Evolutionary conservation across 2,329 filamentous ascomycete genomes (phyloP).

Genomic region (Dactylellina cionopaga): DNA sequence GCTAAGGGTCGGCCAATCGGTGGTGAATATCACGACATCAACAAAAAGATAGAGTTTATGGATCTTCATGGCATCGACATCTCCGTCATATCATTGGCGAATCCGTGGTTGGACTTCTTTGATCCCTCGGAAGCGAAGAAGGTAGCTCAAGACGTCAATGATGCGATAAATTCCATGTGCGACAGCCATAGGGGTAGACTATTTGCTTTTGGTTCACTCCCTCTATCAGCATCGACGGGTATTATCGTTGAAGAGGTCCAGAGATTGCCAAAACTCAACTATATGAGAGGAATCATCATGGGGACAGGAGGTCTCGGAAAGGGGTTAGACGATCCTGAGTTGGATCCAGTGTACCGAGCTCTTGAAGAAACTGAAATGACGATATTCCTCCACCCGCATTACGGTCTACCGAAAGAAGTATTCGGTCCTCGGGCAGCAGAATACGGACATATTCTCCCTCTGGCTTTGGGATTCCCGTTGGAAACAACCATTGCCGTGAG

Average conservation of each 20-base stretch:
- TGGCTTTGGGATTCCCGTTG: constrained; percentile 80
- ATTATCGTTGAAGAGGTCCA: constrained; percentile 73
- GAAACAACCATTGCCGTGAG: constrained; percentile 92
- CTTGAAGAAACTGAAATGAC: constrained; percentile 73
- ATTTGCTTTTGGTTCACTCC: constrained; percentile 84
- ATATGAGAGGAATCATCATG: constrained; percentile 86
- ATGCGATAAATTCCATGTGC: constrained; percentile 80
- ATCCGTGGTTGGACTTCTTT: constrained; percentile 93
- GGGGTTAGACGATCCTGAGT: constrained; percentile 78
- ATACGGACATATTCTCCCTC: constrained; percentile 86
- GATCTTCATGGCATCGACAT: constrained; percentile 80
- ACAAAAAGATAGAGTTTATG: constrained; percentile 88
- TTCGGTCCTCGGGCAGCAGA: constrained; percentile 77
- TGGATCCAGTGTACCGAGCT: constrained; percentile 77
- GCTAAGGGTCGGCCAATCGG: constrained; percentile 84
- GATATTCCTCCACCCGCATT: constrained; percentile 90
- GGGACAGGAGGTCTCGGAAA: constrained; percentile 82
- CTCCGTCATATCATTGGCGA: constrained; percentile 87
- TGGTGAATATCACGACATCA: constrained; percentile 81
- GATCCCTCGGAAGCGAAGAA: constrained; percentile 69
- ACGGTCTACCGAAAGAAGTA: constrained; percentile 81
- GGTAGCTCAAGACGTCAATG: constrained; percentile 76
- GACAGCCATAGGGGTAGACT: constrained; percentile 72
- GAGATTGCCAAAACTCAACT: constrained; percentile 70
- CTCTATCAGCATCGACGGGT: constrained; percentile 73